A percentile compares a stretch with the other conserved stretches of the same genome.
Evolutionary conservation across 2,329 filamentous ascomycete species (phyloP).

Genomic region (Colletotrichum costaricense): DNA sequence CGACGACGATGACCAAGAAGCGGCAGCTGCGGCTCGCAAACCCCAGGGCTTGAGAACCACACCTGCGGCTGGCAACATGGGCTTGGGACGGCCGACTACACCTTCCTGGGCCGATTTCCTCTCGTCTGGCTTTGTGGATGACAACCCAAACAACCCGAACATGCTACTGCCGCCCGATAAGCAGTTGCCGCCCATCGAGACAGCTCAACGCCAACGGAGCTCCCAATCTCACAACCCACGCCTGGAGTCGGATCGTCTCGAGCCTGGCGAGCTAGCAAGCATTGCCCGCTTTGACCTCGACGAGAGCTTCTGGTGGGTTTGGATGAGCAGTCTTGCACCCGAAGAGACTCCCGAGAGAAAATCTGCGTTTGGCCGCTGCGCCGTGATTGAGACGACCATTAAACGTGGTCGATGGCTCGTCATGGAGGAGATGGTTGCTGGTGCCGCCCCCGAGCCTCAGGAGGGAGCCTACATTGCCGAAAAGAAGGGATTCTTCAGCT

Average conservation of each 20-base stretch:
- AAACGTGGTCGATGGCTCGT: conserved; percentile 88
- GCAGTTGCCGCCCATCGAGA: conserved; percentile 85
- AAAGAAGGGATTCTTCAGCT: conserved; percentile 95
- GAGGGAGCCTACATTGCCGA: conserved; percentile 91
- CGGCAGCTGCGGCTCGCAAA: conserved; percentile 52
- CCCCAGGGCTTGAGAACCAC: conserved; percentile 68
- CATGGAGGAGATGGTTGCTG: conserved; percentile 96
- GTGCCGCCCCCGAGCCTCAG: conserved; percentile 85
- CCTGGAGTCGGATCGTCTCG: conserved; percentile 78
- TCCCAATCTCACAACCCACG: conserved; percentile 85
- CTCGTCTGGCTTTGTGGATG: conserved; percentile 90
- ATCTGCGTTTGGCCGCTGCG: conserved; percentile 92
- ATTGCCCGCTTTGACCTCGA: conserved; percentile 89
- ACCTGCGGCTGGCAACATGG: conserved; percentile 74
- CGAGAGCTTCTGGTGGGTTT: conserved; percentile 99
- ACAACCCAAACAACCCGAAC: conserved; percentile 72
- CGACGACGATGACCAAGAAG: conserved; percentile 71
- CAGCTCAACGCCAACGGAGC: conserved; percentile 78
- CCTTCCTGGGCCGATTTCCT: conserved; percentile 99
- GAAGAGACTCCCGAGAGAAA: conserved; percentile 90
- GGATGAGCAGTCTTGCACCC: conserved; percentile 94
- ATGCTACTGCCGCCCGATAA: conserved; percentile 92
- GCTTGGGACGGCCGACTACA: conserved; percentile 85
- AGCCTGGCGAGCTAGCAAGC: conserved; percentile 94
- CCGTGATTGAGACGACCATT: conserved; percentile 90